phyloP scores from a whole-genome alignment of 2,329 filamentous ascomycete species.

The Metarhizium guizhouense region DNA sequence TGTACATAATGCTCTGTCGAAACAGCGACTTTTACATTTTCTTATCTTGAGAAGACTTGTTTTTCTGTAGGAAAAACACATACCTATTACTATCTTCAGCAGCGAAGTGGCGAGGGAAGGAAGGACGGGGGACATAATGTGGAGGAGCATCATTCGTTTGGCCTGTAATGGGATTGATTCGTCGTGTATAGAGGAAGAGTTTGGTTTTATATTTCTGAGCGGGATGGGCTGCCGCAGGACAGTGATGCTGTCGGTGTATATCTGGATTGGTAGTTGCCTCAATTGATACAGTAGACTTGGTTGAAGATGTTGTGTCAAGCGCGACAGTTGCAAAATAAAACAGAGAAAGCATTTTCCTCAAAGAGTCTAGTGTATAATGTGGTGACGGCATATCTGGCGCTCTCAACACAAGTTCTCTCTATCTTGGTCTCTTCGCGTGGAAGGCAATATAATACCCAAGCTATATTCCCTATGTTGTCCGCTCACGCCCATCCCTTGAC shows the following conservation, averaged over 20 bases:
- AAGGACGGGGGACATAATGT: neutral
- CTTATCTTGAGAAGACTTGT: neutral
- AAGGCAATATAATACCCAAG: neutral
- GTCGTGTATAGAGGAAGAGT: neutral
- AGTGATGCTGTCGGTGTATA: neutral
- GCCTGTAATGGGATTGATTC: neutral
- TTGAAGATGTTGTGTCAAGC: neutral
- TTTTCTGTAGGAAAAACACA: neutral
- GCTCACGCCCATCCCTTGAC: slow-evolving; percentile 15
- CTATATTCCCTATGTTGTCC: neutral
- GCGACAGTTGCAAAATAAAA: neutral
- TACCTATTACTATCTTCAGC: neutral
- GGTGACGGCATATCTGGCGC: neutral
- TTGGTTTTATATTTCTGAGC: neutral
- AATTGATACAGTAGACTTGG: neutral
- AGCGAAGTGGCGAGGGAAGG: neutral
- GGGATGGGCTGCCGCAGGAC: neutral
- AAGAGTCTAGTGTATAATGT: no score
- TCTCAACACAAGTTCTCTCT: no score
- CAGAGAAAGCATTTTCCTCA: no score
- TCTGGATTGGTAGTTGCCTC: neutral
- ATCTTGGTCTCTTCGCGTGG: no score
- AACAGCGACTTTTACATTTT: neutral
- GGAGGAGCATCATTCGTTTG: neutral
- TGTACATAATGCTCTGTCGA: neutral